These are phyloP conservation scores for Exophiala viscosa DNA, from an alignment of 2,329 filamentous ascomycete species.

Conservation along the genomic window DNA sequence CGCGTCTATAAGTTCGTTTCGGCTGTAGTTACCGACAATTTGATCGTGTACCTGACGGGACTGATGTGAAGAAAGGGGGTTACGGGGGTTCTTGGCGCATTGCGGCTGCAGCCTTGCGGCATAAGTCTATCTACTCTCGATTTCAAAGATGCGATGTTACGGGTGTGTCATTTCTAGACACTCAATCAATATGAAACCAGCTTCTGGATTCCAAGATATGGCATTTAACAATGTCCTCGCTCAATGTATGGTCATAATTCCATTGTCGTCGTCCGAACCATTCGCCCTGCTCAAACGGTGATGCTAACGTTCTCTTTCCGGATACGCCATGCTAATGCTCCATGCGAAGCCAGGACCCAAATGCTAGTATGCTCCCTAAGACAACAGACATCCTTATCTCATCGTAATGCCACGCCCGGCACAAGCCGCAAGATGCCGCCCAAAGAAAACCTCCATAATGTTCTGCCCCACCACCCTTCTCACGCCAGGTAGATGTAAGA, in stretches of 20 bases:
- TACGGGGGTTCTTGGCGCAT: too few relatives aligned
- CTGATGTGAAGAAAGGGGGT: background rate
- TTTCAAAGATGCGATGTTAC: too few relatives aligned
- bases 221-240: background rate
- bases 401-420: background rate
- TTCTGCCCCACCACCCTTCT: background rate
- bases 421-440: background rate
- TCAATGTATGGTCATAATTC: too few relatives aligned
- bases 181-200: too few relatives aligned
- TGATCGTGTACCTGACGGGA: background rate
- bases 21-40: too few relatives aligned
- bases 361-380: background rate
- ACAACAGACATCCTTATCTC: conserved; percentile 3
- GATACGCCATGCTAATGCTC: conserved; percentile 13
- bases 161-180: too few relatives aligned
- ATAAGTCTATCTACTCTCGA: too few relatives aligned
- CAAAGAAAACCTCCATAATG: background rate
- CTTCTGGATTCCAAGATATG: too few relatives aligned
- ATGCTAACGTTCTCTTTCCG: background rate
- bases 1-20: background rate
- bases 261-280: too few relatives aligned
- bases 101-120: too few relatives aligned
- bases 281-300: background rate
- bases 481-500: conserved; percentile 33
- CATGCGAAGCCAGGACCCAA: background rate